These are phyloP conservation scores for Penicillium sclerotigenum DNA, from an alignment of 2,329 filamentous ascomycete species.

Conservation along the genomic window DNA sequence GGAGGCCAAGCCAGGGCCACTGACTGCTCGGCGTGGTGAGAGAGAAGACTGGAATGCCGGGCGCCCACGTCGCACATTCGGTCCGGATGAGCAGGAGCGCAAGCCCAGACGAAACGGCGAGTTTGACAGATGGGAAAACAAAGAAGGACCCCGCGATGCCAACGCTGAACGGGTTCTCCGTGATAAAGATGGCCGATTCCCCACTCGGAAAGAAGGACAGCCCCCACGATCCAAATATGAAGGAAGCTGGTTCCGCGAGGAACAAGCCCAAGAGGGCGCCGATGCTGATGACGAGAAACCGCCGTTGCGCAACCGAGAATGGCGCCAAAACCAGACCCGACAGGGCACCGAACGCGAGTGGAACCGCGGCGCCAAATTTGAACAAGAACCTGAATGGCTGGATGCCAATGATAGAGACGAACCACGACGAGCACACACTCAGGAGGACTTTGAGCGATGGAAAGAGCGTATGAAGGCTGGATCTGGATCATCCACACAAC, in stretches of 20 bases:
- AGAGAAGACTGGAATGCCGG: slow-evolving; percentile 43
- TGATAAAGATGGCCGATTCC: slow-evolving; percentile 53
- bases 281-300: slow-evolving; percentile 44
- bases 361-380: slow-evolving; percentile 54
- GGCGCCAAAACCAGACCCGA: slow-evolving; percentile 50
- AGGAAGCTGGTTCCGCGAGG: slow-evolving; percentile 71
- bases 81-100: slow-evolving; percentile 42
- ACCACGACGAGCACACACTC: slow-evolving; percentile 68
- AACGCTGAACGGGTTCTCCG: slow-evolving; percentile 49
- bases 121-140: slow-evolving; percentile 42
- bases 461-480: slow-evolving; percentile 84
- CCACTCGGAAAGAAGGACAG: slow-evolving; percentile 60
- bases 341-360: slow-evolving; percentile 53
- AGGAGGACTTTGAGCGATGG: slow-evolving; percentile 91
- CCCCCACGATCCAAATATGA: slow-evolving; percentile 62
- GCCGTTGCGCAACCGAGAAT: slow-evolving; percentile 62
- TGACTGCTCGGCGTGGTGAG: slow-evolving; percentile 39
- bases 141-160: slow-evolving; percentile 53
- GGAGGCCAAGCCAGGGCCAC: slow-evolving; percentile 32
- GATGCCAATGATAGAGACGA: slow-evolving; percentile 68
- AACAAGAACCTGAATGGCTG: slow-evolving; percentile 89
- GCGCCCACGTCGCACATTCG: slow-evolving; percentile 41
- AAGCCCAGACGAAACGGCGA: slow-evolving; percentile 43
- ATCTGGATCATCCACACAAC: slow-evolving; percentile 34
- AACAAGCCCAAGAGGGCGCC: slow-evolving; percentile 37